Base-by-base conservation (phyloP, 78 protist species). In the Salpingoeca rosetta region DNA sequence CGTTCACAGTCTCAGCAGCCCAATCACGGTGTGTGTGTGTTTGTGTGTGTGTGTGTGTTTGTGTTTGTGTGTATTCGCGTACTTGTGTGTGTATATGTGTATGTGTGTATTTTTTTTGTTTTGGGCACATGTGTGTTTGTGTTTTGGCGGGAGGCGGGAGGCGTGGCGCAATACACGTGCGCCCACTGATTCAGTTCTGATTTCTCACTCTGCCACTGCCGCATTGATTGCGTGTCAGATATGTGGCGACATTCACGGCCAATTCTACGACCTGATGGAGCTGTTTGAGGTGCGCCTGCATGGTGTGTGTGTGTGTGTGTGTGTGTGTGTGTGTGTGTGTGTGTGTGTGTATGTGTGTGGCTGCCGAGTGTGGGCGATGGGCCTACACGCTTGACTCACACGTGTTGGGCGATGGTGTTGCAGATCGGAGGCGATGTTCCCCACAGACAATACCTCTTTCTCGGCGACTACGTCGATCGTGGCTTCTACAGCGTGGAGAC, bases 211-310 rank as follows among this genome's bases (percentile, higher is more conserved):
- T 22, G 31, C 81, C 81, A 17, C 79, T 27, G 39, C 79, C 37
- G 38, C 26, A 11, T 45, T 56, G 12, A 38, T 0, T 38, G 27
- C 41, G 10, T 11, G 2, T 40, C 81, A 95, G 96, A 92, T 99
- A 1, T 95, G 98, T 75, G 99, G 99, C 31, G 99, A 99, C 91
- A 97, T 99, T 74, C 99, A 99, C 88, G 99, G 99, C 3, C 99
- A 96, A 88, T 99, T 97, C 82, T 96, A 95, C 88, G 99, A 99
- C 82, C 92, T 99, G 56, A 86, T 86, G 83, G 99, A 98, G 85
- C 91, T 99, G 17, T 97, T 99, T 92, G 89, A 92, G 65, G 95
- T 96, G 36, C 77, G 38, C 77, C 12, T 3, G 27, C 12, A 74
- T 3, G 3, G 12, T 25, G 28, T 28, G 38, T 26, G 77, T 74